These are phyloP conservation scores for Stropharia rugosoannulata DNA, from an alignment of 768 basidiomycete species.

Conservation along the genomic window DNA sequence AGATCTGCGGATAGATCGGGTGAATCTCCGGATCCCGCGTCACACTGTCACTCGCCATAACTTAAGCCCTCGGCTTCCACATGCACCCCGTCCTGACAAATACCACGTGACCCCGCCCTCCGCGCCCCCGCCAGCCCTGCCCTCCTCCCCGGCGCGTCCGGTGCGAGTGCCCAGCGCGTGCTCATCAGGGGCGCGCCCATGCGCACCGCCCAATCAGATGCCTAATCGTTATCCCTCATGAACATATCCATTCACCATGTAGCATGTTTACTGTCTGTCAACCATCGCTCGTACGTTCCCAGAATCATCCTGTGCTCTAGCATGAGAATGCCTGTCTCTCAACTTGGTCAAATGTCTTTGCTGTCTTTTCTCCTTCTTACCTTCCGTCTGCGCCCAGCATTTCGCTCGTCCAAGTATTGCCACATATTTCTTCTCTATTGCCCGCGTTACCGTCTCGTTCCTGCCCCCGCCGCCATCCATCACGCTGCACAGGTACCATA, in stretches of 20 bases:
- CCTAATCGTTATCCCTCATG: too few species aligned
- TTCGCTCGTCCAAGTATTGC: neutral
- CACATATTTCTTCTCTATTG: neutral
- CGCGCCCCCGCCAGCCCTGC: neutral
- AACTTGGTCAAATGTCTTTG: neutral
- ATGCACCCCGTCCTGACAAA: neutral
- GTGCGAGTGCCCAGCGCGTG: too few species aligned
- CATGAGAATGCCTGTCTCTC: too few species aligned
- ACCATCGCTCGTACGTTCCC: neutral
- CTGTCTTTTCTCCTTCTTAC: conserved; percentile 10
- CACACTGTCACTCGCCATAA: conserved; percentile 10
- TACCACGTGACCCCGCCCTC: neutral
- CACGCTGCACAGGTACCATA: conserved; percentile 52
- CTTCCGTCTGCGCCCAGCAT: conserved; percentile 4
- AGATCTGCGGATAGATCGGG: conserved; percentile 17
- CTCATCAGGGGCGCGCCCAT: too few species aligned
- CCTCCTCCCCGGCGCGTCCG: neutral
- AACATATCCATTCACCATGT: neutral
- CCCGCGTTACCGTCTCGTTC: neutral
- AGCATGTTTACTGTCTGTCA: neutral
- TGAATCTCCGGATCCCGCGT: conserved; percentile 17
- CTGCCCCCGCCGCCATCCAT: conserved; percentile 27
- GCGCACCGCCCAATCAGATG: too few species aligned
- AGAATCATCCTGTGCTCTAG: neutral
- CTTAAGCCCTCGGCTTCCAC: conserved; percentile 2